Evolutionary conservation across 2,329 filamentous ascomycete species (phyloP), one percentile per base, ranked within the genome.

Genomic region (Fusarium cicatricum): DNA sequence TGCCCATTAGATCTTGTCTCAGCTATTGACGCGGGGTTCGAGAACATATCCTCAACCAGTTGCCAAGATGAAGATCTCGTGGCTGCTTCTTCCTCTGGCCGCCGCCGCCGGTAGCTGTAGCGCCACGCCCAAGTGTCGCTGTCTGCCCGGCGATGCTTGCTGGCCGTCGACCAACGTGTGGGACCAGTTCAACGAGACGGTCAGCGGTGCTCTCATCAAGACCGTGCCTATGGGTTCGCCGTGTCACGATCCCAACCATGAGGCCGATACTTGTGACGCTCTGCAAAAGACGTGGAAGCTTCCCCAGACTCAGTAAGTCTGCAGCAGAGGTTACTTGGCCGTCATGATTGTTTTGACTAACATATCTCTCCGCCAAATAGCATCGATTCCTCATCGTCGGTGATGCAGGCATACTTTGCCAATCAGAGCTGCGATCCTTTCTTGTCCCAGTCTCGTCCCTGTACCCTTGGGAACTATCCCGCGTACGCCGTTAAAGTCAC

Each of bases 121-220:
- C 40, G 59, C 26, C 32, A 39, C 45, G 12, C 33, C 60, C 38
- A 65, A 59, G 31, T 84, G 81, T 67, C 75, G 77, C 15, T 83
- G 77, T 69, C 77, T 80, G 29, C 82, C 83, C 2, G 77, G 77
- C 14, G 82, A 85, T 44, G 28, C 64, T 1, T 82, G 78, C 65
- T 87, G 84, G 84, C 84, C 84, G 1, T 72, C 73, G 0, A 21
- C 54, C 3, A 43, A 59, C 6, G 65, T 70, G n/a, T 86, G 83
- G 83, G 60, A 68, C 8, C 46, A 62, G 3, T 76, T 87, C 58
- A 86, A 87, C 65, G 38, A 68, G 23, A 80, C 82, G 2, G 70
- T 86, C 1, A 71, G 72, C 4, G 85, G 85, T 0, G 73, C 72
- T 10, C 71, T 87, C 19, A 73, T 86, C 28, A 73, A 74, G 2